Conservation (phyloP, 2,329 filamentous ascomycete genomes). For the Phymatotrichopsis omnivora region DNA sequence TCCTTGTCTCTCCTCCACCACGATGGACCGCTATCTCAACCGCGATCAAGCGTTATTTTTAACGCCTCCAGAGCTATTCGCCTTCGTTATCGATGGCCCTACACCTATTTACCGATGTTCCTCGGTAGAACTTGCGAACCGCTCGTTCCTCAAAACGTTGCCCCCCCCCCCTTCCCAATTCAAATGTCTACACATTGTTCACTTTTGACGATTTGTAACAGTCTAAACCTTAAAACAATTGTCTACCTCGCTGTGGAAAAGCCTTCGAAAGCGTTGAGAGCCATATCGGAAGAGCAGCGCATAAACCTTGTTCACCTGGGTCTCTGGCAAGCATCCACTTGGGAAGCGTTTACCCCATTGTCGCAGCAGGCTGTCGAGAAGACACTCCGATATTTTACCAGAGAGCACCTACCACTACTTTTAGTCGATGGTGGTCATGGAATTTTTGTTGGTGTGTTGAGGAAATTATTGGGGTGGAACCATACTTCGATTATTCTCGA, state of each 20-base stretch:
- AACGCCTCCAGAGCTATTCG: slow-evolving; percentile 16
- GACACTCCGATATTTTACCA: slow-evolving; percentile 13
- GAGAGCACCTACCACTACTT: slow-evolving; percentile 12
- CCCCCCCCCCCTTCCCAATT: neutral
- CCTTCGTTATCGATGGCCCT: slow-evolving; percentile 20
- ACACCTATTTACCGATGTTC: slow-evolving; percentile 19
- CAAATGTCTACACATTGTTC: too few species aligned
- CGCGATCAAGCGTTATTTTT: slow-evolving; percentile 11
- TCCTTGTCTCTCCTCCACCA: neutral
- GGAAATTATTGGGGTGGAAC: slow-evolving; percentile 22
- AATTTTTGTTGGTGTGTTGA: slow-evolving; percentile 18
- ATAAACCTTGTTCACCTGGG: slow-evolving; percentile 13
- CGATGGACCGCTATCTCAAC: neutral
- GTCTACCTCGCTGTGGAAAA: slow-evolving; percentile 18
- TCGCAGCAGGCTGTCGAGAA: slow-evolving; percentile 13
- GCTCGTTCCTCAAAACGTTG: slow-evolving; percentile 18
- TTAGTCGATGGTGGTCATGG: slow-evolving; percentile 18
- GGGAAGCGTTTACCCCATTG: slow-evolving; percentile 14
- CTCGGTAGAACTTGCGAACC: slow-evolving; percentile 15
- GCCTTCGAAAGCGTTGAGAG: slow-evolving; percentile 16
- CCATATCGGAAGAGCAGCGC: slow-evolving; percentile 16
- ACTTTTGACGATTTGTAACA: too few species aligned
- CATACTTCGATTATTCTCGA: slow-evolving; percentile 20
- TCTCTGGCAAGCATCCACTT: slow-evolving; percentile 17
- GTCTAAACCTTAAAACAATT: slow-evolving; percentile 18